Conservation (phyloP, 2,329 filamentous ascomycete genomes). For the Fusarium algeriense region DNA sequence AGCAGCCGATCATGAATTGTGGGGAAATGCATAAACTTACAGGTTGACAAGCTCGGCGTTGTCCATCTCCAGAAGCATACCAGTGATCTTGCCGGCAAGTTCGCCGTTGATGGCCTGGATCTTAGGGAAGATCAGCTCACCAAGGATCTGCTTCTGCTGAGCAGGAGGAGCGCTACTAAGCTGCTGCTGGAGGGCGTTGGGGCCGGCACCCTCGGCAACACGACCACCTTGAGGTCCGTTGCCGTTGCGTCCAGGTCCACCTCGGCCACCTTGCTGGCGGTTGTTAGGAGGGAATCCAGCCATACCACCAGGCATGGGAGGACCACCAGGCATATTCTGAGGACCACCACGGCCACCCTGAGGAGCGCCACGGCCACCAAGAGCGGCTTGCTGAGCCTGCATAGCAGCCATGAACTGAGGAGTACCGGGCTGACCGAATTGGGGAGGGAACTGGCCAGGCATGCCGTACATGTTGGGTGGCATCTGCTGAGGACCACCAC, state of each 20-base stretch:
- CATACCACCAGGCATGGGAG: slow-evolving; percentile 67
- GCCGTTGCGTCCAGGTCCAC: slow-evolving; percentile 57
- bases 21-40: slow-evolving; percentile 70
- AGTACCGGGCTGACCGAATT: slow-evolving; percentile 83
- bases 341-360: slow-evolving; percentile 74
- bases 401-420: slow-evolving; percentile 86
- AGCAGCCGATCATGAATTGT: slow-evolving; percentile 37
- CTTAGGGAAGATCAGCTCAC: slow-evolving; percentile 98
- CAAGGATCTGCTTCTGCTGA: slow-evolving; percentile 98
- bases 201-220: slow-evolving; percentile 51
- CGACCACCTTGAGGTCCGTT: slow-evolving; percentile 65
- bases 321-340: slow-evolving; percentile 76
- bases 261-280: slow-evolving; percentile 65
- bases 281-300: slow-evolving; percentile 70
- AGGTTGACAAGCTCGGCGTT: slow-evolving; percentile 93
- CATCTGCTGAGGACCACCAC: slow-evolving; percentile 88
- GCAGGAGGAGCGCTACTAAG: slow-evolving; percentile 68
- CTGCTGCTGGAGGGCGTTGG: slow-evolving; percentile 66
- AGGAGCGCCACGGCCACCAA: slow-evolving; percentile 73
- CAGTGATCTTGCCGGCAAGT: slow-evolving; percentile 98
- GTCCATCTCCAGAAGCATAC: slow-evolving; percentile 99
- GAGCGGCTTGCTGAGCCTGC: slow-evolving; percentile 75
- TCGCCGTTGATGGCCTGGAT: slow-evolving; percentile 95
- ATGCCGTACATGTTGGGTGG: slow-evolving; percentile 88
- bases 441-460: slow-evolving; percentile 83